Conservation (phyloP, 2,329 filamentous ascomycete species). For the Grosmannia penicillata region DNA sequence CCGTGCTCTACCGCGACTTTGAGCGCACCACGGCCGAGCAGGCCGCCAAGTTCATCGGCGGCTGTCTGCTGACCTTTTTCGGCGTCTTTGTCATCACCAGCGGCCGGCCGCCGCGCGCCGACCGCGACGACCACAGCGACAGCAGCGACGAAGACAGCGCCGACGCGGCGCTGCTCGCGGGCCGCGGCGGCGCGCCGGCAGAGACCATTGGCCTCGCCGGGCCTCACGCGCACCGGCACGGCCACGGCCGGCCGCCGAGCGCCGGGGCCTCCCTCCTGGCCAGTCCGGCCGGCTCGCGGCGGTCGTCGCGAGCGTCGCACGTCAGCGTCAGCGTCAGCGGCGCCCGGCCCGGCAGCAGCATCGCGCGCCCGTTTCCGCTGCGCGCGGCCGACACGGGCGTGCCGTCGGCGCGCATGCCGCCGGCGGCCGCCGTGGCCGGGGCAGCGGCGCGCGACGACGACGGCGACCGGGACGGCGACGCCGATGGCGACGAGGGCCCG, state of each 20-base stretch:
- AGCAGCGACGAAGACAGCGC: slow-evolving; percentile 41
- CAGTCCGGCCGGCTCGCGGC: slow-evolving; percentile 7
- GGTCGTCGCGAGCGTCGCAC: slow-evolving; percentile 31
- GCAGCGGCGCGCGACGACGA: slow-evolving; percentile 14
- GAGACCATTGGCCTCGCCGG: slow-evolving; percentile 44
- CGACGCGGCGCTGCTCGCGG: slow-evolving; percentile 22
- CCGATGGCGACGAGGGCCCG: slow-evolving; percentile 12
- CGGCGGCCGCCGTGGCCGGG: slow-evolving; percentile 12
- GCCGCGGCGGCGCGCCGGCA: slow-evolving; percentile 26
- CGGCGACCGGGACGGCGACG: slow-evolving; percentile 1
- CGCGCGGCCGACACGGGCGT: slow-evolving; percentile 18
- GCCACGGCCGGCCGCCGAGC: not conserved
- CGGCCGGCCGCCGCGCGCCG: slow-evolving; percentile 48
- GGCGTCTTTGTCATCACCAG: slow-evolving; percentile 97
- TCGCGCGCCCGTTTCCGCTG: slow-evolving; percentile 17
- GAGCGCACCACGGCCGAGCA: slow-evolving; percentile 62
- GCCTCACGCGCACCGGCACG: not conserved
- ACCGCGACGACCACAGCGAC: slow-evolving; percentile 37
- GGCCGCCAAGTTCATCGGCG: slow-evolving; percentile 73
- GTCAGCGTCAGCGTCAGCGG: slow-evolving; percentile 26
- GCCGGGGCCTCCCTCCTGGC: not conserved
- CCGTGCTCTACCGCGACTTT: slow-evolving; percentile 87
- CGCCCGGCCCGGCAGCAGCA: slow-evolving; percentile 13
- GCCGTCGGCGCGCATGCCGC: slow-evolving; percentile 20
- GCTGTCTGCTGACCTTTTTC: slow-evolving; percentile 83